These are phyloP conservation scores for Digitaria exilis DNA, from an alignment of 202 grass and related monocot species.

Conservation along the genomic window DNA sequence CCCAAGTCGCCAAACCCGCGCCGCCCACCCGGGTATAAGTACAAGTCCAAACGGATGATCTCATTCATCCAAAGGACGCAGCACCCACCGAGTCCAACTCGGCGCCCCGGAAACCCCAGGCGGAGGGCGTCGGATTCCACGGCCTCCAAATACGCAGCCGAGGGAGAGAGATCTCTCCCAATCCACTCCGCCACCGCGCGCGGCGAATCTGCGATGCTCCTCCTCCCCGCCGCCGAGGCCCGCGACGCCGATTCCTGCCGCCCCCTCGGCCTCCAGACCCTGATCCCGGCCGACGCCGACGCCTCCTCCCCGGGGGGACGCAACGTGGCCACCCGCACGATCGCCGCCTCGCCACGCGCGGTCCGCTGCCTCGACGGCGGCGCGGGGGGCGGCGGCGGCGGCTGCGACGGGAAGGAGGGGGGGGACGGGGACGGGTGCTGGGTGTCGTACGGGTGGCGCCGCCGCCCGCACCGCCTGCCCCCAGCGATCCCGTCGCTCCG, in stretches of 20 bases:
- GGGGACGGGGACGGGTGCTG: slow-evolving; percentile 35
- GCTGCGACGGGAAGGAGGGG: not conserved
- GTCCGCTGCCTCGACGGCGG: slow-evolving; percentile 1
- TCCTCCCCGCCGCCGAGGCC: not conserved
- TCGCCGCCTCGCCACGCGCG: slow-evolving; percentile 23
- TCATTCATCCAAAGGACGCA: not conserved
- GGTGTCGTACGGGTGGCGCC: slow-evolving; percentile 55
- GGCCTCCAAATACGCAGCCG: not conserved
- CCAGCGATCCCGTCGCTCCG: slow-evolving; percentile 51
- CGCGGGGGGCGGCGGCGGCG: not conserved
- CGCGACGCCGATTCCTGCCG: not conserved
- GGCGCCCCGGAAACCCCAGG: not conserved
- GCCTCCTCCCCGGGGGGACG: not conserved
- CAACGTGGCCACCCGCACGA: slow-evolving; percentile 39
- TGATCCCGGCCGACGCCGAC: not conserved
- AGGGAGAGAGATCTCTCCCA: not conserved
- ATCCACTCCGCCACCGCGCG: not conserved
- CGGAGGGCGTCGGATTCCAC: not conserved
- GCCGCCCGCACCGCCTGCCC: slow-evolving; percentile 36
- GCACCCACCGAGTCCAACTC: not conserved
- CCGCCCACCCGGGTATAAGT: not conserved
- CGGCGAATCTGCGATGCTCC: slow-evolving; percentile 26
- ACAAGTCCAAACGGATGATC: not conserved
- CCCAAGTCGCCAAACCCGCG: not conserved
- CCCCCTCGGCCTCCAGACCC: slow-evolving; percentile 31